Conservation (phyloP, 1,284 basidiomycete species). For the Ceratobasidium sp. region DNA sequence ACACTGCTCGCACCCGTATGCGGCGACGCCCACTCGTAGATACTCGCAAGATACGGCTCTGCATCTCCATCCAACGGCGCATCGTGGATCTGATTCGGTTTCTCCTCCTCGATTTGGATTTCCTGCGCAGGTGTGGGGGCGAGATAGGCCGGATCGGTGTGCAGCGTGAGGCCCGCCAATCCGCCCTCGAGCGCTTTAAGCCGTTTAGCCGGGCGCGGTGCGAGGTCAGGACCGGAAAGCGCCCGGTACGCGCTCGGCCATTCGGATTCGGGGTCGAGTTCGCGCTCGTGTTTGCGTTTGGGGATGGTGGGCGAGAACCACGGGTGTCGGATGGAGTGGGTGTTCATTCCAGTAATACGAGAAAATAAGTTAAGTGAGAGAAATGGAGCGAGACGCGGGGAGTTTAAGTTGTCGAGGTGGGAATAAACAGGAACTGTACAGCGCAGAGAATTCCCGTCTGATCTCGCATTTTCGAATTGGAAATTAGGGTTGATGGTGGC, state of each 20-base stretch:
- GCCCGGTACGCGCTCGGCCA: slow-evolving; percentile 20
- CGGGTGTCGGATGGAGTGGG: slow-evolving; percentile 17
- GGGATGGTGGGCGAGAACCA: slow-evolving; percentile 32
- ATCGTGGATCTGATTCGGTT: not conserved
- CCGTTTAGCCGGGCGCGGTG: slow-evolving; percentile 13
- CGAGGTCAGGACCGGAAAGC: not conserved
- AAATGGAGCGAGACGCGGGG: not conserved
- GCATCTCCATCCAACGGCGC: not conserved
- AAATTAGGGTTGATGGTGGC: no score
- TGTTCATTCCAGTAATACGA: slow-evolving; percentile 14
- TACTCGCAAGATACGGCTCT: slow-evolving; percentile 29
- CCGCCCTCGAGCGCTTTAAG: slow-evolving; percentile 59
- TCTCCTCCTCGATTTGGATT: not conserved
- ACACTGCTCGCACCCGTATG: slow-evolving; percentile 14
- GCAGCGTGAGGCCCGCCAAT: slow-evolving; percentile 61
- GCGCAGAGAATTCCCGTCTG: slow-evolving; percentile 3
- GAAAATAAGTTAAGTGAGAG: not conserved
- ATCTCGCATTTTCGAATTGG: slow-evolving; percentile 34
- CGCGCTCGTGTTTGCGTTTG: slow-evolving; percentile 22
- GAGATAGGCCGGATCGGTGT: slow-evolving; percentile 10
- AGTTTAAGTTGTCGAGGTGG: not conserved
- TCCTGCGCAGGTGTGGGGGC: not conserved
- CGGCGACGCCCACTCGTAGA: slow-evolving; percentile 31
- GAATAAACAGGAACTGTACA: slow-evolving; percentile 17
- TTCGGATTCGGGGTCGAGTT: slow-evolving; percentile 19